Base-by-base conservation (phyloP, 2,329 filamentous ascomycete genomes). In the Tetracladium maxilliforme region DNA sequence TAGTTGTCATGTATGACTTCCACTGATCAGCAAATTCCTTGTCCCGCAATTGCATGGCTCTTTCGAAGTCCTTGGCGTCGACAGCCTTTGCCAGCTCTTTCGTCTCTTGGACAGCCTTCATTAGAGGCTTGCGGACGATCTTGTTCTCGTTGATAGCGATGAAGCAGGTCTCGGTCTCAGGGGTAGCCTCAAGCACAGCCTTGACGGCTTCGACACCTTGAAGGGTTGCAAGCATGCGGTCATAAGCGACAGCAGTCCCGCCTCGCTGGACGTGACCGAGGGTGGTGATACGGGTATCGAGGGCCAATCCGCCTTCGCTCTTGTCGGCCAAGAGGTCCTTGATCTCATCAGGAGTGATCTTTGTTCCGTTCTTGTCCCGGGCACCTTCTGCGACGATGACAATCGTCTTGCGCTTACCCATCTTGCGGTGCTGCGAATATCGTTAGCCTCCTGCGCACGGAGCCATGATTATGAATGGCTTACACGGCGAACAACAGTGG, bases 71-170 rank as follows among this genome's bases (percentile, higher is more conserved):
- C 45, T 84, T 86, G 27, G 64, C 70, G 14, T 82, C 67, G 30
- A 98, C 93, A 16, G 81, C 79, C 37, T 69, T 67, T 10, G 83
- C 70, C 1, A 95, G 82, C 28, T 79, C 67, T 49, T 94, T 77
- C 15, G 90, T 98, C 42, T 84, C 70, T 23, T 69, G 58, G 8
- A 98, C 90, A 2, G 90, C 86, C 45, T 92, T 70, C 59, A 95
- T 79, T 14, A 98, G 60, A 12, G 84, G 78, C 40, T 86, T 84
- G 28, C 86, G 72, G 35, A 84, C 74, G 45, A 98, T 95, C 58
- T 98, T 92, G 66, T 95, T 95, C 60, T 98, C 90, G 35, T 77
- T 86, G 38, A 98, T 86, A 39, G 84, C 86, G 45, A 98, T 95
- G 44, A 98, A 86, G 30, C 84, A 87, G 24, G 84, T 93, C 28